Percentiles rank a stretch among this genome's conserved stretches.
These are phyloP conservation scores for Tolypocladium inflatum DNA, from an alignment of 2,329 filamentous ascomycete genomes.

Conservation along the genomic window DNA sequence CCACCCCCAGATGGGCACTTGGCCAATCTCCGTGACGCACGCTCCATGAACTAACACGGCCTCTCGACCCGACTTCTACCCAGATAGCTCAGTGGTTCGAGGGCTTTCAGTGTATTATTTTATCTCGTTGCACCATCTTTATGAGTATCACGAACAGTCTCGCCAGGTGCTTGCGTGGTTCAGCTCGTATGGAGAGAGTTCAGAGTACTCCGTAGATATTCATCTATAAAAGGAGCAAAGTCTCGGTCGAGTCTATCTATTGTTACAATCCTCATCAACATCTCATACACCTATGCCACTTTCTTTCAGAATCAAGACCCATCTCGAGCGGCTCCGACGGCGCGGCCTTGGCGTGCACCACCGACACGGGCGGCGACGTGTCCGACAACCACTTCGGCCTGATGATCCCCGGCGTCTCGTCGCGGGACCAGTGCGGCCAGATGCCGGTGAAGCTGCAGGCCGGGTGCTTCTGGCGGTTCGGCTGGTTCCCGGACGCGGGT, in stretches of 20 bases:
- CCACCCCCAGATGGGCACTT: not conserved
- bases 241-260: not conserved
- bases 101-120: not conserved
- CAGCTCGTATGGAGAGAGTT: not conserved
- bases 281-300: too few species aligned
- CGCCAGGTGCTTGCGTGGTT: not conserved
- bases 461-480: conserved; percentile 55
- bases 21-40: not conserved
- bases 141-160: not conserved
- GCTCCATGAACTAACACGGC: not conserved
- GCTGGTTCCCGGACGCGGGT: conserved; percentile 52
- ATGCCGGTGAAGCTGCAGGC: conserved; percentile 44
- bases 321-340: conserved; percentile 41
- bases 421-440: conserved; percentile 37
- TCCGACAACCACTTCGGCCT: conserved; percentile 28
- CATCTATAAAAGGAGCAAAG: not conserved
- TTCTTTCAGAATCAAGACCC: not conserved
- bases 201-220: not conserved
- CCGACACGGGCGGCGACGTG: conserved; percentile 41
- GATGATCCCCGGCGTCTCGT: conserved; percentile 37
- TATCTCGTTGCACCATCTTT: not conserved
- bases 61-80: not conserved
- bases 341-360: conserved; percentile 52
- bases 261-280: not conserved
- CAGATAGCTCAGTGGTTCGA: not conserved